Percentiles rank a stretch among this genome's conserved stretches.
Evolutionary conservation across 1,284 basidiomycete species (phyloP).

Genomic region (Tilletia walkeri): DNA sequence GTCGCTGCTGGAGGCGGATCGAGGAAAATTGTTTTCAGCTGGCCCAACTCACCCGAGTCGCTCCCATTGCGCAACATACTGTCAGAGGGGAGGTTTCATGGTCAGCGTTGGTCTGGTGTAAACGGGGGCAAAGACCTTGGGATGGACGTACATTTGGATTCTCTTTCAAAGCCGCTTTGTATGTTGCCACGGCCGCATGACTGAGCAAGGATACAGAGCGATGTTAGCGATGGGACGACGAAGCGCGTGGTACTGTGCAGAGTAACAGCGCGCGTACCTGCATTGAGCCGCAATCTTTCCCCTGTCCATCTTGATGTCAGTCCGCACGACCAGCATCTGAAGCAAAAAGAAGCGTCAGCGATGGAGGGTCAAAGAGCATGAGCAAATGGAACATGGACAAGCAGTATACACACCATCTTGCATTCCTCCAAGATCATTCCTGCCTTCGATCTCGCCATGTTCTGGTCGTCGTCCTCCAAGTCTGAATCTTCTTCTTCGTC

Average conservation of each 20-base stretch:
- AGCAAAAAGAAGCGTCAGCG: background rate
- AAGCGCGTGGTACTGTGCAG: background rate
- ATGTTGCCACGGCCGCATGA: conserved; percentile 51
- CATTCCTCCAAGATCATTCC: conserved; percentile 38
- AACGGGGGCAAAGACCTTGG: background rate
- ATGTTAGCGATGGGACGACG: background rate
- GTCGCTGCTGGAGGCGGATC: no score
- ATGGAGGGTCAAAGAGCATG: background rate
- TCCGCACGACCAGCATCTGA: conserved; percentile 45
- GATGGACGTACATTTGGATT: conserved; percentile 30
- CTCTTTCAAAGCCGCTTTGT: conserved; percentile 36
- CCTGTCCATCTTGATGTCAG: conserved; percentile 56
- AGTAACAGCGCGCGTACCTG: conserved; percentile 25
- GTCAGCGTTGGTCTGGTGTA: background rate
- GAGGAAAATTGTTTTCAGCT: no score
- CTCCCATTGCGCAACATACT: conserved; percentile 42
- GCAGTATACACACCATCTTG: conserved; percentile 39
- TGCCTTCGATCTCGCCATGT: conserved; percentile 21
- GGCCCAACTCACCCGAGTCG: conserved; percentile 24
- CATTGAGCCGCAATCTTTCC: conserved; percentile 56
- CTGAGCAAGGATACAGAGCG: conserved; percentile 17
- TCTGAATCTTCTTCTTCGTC: conserved; percentile 21
- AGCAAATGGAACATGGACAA: background rate
- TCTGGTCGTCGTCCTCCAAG: conserved; percentile 31
- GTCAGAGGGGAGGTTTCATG: background rate